Conservation (phyloP, 495 filamentous ascomycete genomes). For the Lasiosphaeria hispida region DNA sequence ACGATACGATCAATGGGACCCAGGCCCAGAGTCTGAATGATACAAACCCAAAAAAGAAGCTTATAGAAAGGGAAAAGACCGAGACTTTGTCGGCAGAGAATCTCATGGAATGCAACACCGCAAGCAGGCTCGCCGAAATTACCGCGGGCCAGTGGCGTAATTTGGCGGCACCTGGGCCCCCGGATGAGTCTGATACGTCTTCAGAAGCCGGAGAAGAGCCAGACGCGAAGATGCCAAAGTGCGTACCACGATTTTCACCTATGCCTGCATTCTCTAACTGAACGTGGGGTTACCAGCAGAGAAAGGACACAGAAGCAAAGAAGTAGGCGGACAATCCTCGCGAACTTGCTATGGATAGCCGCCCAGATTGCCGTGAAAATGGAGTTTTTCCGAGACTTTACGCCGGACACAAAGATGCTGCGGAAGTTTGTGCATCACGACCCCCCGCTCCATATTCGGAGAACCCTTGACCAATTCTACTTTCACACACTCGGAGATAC, state of each 20-base stretch:
- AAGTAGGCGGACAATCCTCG: background rate
- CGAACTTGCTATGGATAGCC: background rate
- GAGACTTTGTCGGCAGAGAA: background rate
- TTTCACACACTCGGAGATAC: slow-evolving; percentile 3
- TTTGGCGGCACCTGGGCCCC: too few relatives aligned
- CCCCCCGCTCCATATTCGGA: background rate
- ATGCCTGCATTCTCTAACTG: background rate
- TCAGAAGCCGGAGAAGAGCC: too few relatives aligned
- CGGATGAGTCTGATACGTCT: too few relatives aligned
- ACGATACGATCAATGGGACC: background rate
- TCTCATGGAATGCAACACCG: background rate
- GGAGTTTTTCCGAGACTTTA: background rate
- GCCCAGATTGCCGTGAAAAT: background rate
- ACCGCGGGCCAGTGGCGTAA: too few relatives aligned
- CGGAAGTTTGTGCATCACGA: background rate
- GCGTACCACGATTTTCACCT: too few relatives aligned
- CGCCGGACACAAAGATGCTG: background rate
- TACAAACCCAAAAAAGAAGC: background rate
- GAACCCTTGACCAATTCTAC: slow-evolving; percentile 4
- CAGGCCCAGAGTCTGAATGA: background rate
- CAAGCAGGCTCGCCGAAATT: too few relatives aligned
- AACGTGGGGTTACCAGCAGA: too few relatives aligned
- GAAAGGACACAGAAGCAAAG: background rate
- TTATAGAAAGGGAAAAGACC: background rate
- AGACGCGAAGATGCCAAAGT: too few relatives aligned